Evolutionary conservation across 129 eudicot species (phyloP), one percentile per base, ranked within the genome.

Genomic region (Chrysanthemum seticuspe): DNA sequence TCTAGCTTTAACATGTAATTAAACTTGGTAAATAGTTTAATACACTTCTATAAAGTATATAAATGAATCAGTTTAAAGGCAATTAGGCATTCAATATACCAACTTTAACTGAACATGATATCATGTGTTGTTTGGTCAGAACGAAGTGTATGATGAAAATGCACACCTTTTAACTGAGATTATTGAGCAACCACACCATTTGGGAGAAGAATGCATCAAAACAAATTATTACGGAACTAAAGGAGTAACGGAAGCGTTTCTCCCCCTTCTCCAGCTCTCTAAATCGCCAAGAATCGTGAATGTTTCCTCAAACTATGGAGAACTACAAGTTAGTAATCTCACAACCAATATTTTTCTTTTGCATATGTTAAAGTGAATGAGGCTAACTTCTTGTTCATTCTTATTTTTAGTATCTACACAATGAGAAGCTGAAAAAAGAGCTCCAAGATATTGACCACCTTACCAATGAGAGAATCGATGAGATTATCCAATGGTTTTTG

Each of bases 191-290:
- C 71, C 75, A 3, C 71, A 75, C 15, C 62, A 71, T 45, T 15
- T 9, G 70, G 87, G 81, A 64, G 81, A 66, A 50, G 67, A 53
- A 27, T 79, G 87, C 29, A 59, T 83, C 3, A 13, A 67, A 34
- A 79, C 84, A 53, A 83, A 83, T 67, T 83, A 78, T 66, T 79
- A 79, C 1, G 87, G 85, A 40, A 56, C 76, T 4, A 70, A 74
- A 72, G 50, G 49, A 72, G 57, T 83, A 47, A 79, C 83, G 5
- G 80, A 79, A 31, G 87, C 72, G 8, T 56, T 79, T 25, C 59
- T 83, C 55, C 87, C n/a, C 10, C 79, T 83, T 29, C 79, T 83
- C 23, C 73, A 75, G 16, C 76, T 71, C 25, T 83, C 87, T 3
- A 67, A 14, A 3, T 75, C 87, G 1, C 67, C 82, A 54, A 83